Conservation (phyloP, 2,329 filamentous ascomycete species). For the Pyrenophora teres region DNA sequence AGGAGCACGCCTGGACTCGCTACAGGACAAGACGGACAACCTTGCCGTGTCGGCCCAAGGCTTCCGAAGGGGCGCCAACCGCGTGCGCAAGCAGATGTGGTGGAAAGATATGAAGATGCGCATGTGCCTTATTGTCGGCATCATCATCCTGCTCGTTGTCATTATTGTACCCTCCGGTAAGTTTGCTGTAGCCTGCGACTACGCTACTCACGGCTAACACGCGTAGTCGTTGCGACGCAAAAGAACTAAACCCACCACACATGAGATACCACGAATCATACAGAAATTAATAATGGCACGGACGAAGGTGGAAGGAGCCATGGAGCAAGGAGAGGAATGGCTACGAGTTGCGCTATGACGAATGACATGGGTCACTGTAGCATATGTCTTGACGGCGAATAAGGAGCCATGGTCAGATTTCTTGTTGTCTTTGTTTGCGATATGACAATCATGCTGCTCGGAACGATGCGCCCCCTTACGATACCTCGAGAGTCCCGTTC, state of each 20-base stretch:
- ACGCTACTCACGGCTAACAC: slow-evolving; percentile 14
- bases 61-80: slow-evolving; percentile 94
- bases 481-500: slow-evolving; percentile 30
- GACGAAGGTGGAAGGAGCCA: slow-evolving; percentile 28
- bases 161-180: slow-evolving; percentile 93
- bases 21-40: slow-evolving; percentile 94
- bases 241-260: slow-evolving; percentile 28
- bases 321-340: slow-evolving; percentile 21
- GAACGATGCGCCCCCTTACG: slow-evolving; percentile 26
- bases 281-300: slow-evolving; percentile 38
- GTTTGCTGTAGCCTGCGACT: slow-evolving; percentile 37
- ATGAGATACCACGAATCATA: slow-evolving; percentile 37
- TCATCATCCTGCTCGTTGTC: slow-evolving; percentile 88
- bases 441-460: slow-evolving; percentile 30
- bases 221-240: slow-evolving; percentile 34
- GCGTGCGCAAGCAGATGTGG: slow-evolving; percentile 95
- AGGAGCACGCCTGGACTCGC: slow-evolving; percentile 82
- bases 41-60: slow-evolving; percentile 90
- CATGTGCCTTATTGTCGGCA: slow-evolving; percentile 89
- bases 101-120: slow-evolving; percentile 99
- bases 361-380: slow-evolving; percentile 36
- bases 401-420: slow-evolving; percentile 40
- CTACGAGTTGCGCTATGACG: slow-evolving; percentile 32
- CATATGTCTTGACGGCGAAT: slow-evolving; percentile 44
- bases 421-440: slow-evolving; percentile 47